A percentile compares a stretch with the other conserved stretches of the same genome.
Conservation (phyloP, 73 alveolate species). For the Paramecium sonneborni region DNA sequence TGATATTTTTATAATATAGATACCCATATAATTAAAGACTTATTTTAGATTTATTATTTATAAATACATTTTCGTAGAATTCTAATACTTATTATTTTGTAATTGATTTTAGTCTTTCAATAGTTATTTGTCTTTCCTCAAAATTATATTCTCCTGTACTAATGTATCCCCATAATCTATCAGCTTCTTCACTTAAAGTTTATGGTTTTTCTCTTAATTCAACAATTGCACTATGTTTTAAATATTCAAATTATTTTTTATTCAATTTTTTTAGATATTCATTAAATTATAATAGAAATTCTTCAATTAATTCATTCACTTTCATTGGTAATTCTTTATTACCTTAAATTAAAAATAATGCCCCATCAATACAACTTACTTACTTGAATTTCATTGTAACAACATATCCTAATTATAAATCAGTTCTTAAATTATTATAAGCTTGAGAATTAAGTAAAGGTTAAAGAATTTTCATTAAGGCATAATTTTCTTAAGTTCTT, state of each 20-base stretch:
- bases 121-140: not conserved
- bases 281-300: not conserved
- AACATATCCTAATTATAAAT: not conserved
- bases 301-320: not conserved
- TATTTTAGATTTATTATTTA: not conserved
- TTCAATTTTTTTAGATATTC: not conserved
- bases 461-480: not conserved
- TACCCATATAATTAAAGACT: conserved; percentile 25
- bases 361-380: not conserved
- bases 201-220: not conserved
- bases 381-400: not conserved
- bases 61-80: not conserved
- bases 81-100: not conserved
- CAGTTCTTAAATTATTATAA: not conserved
- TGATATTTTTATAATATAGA: not conserved
- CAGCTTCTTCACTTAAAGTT: not conserved
- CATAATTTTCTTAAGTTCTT: not conserved
- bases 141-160: not conserved
- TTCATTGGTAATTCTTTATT: not conserved
- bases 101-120: not conserved
- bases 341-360: not conserved
- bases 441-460: not conserved
- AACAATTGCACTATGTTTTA: not conserved
- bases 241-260: not conserved
- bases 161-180: not conserved